Evolutionary conservation across 1,284 basidiomycete species (phyloP).

Genomic region (Cerrena zonata): DNA sequence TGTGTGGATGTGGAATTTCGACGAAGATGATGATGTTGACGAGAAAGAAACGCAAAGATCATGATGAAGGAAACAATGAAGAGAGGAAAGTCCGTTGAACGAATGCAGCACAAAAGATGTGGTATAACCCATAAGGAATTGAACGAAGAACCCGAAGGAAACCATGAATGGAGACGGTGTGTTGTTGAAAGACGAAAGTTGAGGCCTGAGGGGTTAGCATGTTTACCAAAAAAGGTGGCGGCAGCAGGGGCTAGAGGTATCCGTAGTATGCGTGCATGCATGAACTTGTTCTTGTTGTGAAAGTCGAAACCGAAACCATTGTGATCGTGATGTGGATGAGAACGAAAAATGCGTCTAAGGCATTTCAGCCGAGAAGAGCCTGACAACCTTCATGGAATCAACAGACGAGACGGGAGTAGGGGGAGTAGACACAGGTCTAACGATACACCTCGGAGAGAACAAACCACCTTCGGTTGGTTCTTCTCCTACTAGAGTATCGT

Average conservation of each 20-base stretch:
- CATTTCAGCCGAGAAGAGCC: conserved; percentile 9
- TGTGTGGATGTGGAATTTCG: no score
- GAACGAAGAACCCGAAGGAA: neutral
- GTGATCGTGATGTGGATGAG: no score
- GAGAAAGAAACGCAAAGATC: neutral
- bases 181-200: neutral
- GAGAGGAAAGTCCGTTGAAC: neutral
- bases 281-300: no score
- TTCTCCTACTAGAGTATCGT: neutral
- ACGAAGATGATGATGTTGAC: neutral
- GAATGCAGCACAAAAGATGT: neutral
- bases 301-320: no score
- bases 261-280: neutral
- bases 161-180: neutral
- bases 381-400: conserved; percentile 5
- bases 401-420: neutral
- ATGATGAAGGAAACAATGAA: neutral
- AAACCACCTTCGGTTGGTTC: neutral
- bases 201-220: no score
- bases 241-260: no score
- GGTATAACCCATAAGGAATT: neutral
- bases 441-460: conserved; percentile 7
- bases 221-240: no score
- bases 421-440: conserved; percentile 14
- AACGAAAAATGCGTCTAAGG: conserved; percentile 3